Evolutionary conservation across 148 eudicot species (phyloP), one percentile per base, ranked within the genome.

Genomic region (Cornus florida): DNA sequence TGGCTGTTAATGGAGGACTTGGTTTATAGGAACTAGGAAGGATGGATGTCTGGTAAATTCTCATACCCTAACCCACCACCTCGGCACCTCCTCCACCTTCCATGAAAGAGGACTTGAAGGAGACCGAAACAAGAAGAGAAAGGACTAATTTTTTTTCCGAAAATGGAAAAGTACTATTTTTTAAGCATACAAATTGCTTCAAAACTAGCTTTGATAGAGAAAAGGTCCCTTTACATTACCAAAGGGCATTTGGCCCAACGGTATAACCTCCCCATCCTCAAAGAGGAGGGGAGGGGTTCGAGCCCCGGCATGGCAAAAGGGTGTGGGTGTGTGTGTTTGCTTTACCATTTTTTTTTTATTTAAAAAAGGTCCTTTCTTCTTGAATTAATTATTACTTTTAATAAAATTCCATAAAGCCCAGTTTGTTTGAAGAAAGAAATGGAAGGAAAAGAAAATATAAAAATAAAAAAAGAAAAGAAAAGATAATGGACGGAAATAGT

Each of bases 1-100:
- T 83, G 86, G 92, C 87, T 43, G 87, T 77, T 20, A 86, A 67
- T 76, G 91, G 89, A 73, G 89, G 93, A 68, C 78, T 57, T 0
- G 81, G 35, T 10, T 50, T 70, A 73, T 43, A 69, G 12, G 28
- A 28, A 28, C 28, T 28, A 28, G 28, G 66, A 62, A 62, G 62
- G 57, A 67, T 83, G 28, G 31, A 78, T 81, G 48, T 82, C 74
- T 65, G 7, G 84, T 39, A 82, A 78, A 65, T 70, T 75, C 35
- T 62, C 87, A 82, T 82, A 75, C 6, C 62, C 70, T 67, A 78
- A 81, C 56, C 75, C 79, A 57, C 78, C 57, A 53, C 73, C 10
- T 6, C 0, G 0, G 28, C 57, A 53, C 73, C 10, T 6, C 8
- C 38, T 32, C 75, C 80, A 74, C 86, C 80, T 84, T 86, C 84